Conservation (phyloP, 1,139 yeast species). For the Pichia sp. region DNA sequence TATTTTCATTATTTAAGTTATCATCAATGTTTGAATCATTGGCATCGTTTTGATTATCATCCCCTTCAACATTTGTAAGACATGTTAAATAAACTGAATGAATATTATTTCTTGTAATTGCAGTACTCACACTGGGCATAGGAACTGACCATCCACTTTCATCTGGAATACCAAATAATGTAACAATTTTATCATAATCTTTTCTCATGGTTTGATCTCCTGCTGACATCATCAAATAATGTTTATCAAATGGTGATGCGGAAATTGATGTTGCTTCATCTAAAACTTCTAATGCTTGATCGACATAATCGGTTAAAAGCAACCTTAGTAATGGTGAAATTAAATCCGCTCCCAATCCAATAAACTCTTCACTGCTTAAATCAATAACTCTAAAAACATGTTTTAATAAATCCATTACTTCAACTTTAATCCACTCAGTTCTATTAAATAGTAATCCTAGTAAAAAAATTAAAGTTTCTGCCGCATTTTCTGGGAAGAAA, state of each 20-base stretch:
- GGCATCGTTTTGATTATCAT: slow-evolving; percentile 21
- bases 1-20: background rate
- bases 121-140: slow-evolving; percentile 86
- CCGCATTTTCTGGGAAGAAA: slow-evolving; percentile 73
- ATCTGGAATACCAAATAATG: slow-evolving; percentile 91
- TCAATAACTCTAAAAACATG: slow-evolving; percentile 73
- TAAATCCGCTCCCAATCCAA: slow-evolving; percentile 90
- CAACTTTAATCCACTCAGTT: slow-evolving; percentile 70
- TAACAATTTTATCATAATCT: slow-evolving; percentile 80
- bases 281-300: slow-evolving; percentile 79
- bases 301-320: slow-evolving; percentile 80
- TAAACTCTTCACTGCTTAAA: slow-evolving; percentile 69
- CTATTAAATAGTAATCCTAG: slow-evolving; percentile 76
- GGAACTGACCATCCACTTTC: slow-evolving; percentile 99
- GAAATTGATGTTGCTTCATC: slow-evolving; percentile 84
- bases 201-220: slow-evolving; percentile 75
- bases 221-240: slow-evolving; percentile 83
- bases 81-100: slow-evolving; percentile 94
- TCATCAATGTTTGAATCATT: background rate
- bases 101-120: slow-evolving; percentile 83
- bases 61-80: slow-evolving; percentile 35
- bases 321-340: slow-evolving; percentile 84
- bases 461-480: slow-evolving; percentile 66
- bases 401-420: slow-evolving; percentile 70
- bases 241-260: slow-evolving; percentile 85